These are phyloP conservation scores for Aspergillus pseudoterreus DNA, from an alignment of 2,329 filamentous ascomycete species.

Conservation along the genomic window DNA sequence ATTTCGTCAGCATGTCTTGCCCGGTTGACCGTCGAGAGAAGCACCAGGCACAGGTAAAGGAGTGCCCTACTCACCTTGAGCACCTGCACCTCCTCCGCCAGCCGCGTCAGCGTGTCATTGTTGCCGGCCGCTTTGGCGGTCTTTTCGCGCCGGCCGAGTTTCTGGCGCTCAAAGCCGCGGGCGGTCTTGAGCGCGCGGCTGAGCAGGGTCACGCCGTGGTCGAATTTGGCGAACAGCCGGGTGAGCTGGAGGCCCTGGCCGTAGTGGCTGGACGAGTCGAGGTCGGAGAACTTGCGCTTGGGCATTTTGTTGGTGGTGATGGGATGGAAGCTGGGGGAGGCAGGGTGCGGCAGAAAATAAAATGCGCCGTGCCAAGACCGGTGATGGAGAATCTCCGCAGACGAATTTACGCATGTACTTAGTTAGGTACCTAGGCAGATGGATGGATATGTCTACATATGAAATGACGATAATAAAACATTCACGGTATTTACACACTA, in stretches of 20 bases:
- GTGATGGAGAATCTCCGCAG: no score
- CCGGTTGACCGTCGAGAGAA: background rate
- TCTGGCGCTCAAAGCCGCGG: slow-evolving; percentile 61
- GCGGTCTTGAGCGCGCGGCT: slow-evolving; percentile 54
- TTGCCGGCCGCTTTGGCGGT: slow-evolving; percentile 47
- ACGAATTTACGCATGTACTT: no score
- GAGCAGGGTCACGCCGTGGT: slow-evolving; percentile 49
- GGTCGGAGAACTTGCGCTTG: slow-evolving; percentile 39
- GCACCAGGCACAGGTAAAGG: background rate
- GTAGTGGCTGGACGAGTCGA: slow-evolving; percentile 19
- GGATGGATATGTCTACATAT: background rate
- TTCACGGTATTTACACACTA: slow-evolving; percentile 38
- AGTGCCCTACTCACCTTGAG: slow-evolving; percentile 47
- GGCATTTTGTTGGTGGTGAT: slow-evolving; percentile 26
- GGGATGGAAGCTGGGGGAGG: background rate
- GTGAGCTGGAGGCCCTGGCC: slow-evolving; percentile 28
- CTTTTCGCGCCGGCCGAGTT: slow-evolving; percentile 58
- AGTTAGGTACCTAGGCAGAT: no score
- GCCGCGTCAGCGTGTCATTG: slow-evolving; percentile 35
- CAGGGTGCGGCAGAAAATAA: background rate
- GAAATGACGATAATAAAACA: background rate
- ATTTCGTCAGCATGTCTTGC: background rate
- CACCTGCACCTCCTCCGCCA: slow-evolving; percentile 54
- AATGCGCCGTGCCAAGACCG: no score
- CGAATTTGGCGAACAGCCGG: slow-evolving; percentile 46